phyloP scores from a whole-genome alignment of 2,329 filamentous ascomycete genomes.

The Chalara sp. region DNA sequence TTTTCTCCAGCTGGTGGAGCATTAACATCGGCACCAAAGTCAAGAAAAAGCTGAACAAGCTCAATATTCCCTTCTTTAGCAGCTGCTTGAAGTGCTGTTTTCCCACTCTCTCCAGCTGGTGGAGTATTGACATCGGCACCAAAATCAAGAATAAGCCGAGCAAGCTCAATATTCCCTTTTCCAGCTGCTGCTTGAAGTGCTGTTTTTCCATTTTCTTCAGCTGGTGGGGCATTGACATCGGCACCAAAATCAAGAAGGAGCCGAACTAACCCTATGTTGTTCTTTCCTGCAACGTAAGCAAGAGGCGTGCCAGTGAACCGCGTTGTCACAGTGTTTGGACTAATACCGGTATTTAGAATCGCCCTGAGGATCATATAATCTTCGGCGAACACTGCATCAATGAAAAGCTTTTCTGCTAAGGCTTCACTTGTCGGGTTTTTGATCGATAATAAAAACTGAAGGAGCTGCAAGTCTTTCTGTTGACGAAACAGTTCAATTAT shows the following conservation, averaged over 20 bases:
- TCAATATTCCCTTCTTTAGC: neutral
- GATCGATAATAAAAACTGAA: neutral
- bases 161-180: neutral
- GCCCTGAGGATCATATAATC: neutral
- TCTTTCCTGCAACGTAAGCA: neutral
- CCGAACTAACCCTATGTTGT: neutral
- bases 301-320: neutral
- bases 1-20: neutral
- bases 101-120: neutral
- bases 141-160: neutral
- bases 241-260: neutral
- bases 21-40: conserved; percentile 2
- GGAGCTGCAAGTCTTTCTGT: too few relatives aligned
- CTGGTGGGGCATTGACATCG: neutral
- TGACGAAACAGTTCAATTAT: too few relatives aligned
- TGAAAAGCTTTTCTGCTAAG: neutral
- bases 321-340: too few relatives aligned
- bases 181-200: neutral
- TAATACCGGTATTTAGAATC: neutral
- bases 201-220: too few relatives aligned
- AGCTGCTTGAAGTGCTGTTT: neutral
- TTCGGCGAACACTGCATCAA: neutral
- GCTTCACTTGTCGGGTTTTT: neutral
- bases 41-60: neutral
- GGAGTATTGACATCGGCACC: conserved; percentile 2